Evolutionary conservation across 2,329 filamentous ascomycete genomes (phyloP).

Genomic region (Colletotrichum lindemuthianum): DNA sequence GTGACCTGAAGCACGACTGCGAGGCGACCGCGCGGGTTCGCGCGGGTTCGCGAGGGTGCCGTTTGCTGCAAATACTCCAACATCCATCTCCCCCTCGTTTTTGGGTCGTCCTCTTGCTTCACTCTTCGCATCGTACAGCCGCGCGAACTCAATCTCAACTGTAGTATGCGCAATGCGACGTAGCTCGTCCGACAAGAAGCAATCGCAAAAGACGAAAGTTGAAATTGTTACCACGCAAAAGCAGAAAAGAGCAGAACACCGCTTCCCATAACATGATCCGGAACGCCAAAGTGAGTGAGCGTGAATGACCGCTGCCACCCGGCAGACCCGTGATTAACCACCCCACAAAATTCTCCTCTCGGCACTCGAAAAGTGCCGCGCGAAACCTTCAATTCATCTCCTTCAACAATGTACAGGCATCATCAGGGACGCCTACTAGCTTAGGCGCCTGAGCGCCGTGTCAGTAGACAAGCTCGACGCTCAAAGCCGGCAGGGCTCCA

Average conservation of each 20-base stretch:
- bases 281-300: slow-evolving; percentile 36
- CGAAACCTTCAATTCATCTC: no score
- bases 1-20: slow-evolving; percentile 1
- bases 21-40: no score
- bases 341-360: slow-evolving; percentile 5
- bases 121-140: slow-evolving; percentile 33
- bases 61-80: slow-evolving; percentile 22
- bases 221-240: slow-evolving; percentile 8
- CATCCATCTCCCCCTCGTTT: slow-evolving; percentile 15
- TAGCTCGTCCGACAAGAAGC: slow-evolving; percentile 5
- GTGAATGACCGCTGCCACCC: slow-evolving; percentile 29
- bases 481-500: slow-evolving; percentile 11
- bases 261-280: slow-evolving; percentile 27
- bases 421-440: no score
- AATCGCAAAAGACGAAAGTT: slow-evolving; percentile 8
- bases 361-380: no score
- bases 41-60: no score
- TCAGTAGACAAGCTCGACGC: slow-evolving; percentile 1
- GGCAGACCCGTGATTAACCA: slow-evolving; percentile 29
- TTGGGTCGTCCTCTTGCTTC: slow-evolving; percentile 4
- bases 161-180: slow-evolving; percentile 16
- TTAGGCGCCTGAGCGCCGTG: no score
- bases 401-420: no score
- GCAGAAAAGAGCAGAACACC: slow-evolving; percentile 32
- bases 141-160: slow-evolving; percentile 28